Percentiles rank a stretch among this genome's conserved stretches.
phyloP scores from a whole-genome alignment of 495 filamentous ascomycete genomes.

The Neurospora tetraspora region DNA sequence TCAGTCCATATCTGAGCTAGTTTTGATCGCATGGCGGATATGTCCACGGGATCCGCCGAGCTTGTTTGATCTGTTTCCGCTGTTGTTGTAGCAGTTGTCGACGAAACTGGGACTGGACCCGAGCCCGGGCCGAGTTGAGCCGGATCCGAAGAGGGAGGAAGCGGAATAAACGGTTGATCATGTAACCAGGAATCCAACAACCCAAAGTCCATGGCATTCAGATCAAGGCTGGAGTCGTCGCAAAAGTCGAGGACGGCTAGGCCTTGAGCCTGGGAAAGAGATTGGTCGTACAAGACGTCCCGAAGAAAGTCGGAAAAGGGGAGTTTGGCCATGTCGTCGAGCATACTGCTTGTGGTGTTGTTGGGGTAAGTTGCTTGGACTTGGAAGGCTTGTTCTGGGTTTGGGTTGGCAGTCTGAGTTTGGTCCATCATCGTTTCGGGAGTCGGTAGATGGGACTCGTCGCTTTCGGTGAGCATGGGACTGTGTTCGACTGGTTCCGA shows the following conservation, averaged over 20 bases:
- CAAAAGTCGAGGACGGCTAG: constrained; percentile 36
- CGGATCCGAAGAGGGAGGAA: not conserved
- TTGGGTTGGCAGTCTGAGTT: not conserved
- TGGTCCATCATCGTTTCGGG: constrained; percentile 21
- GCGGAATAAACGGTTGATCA: not conserved
- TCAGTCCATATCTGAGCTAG: constrained; percentile 30
- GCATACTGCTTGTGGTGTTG: not conserved
- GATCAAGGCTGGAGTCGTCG: constrained; percentile 44
- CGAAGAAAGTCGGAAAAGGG: constrained; percentile 28
- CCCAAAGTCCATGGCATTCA: constrained; percentile 51
- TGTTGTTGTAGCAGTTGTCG: not conserved
- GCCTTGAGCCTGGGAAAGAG: constrained; percentile 24
- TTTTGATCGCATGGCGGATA: constrained; percentile 21
- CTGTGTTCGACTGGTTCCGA: not conserved
- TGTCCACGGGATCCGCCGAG: constrained; percentile 20
- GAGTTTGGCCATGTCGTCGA: constrained; percentile 12
- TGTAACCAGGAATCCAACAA: constrained; percentile 42
- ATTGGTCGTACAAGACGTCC: constrained; percentile 25
- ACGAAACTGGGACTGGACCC: not conserved
- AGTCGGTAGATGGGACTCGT: constrained; percentile 19
- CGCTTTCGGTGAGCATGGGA: constrained; percentile 9
- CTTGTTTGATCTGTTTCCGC: not conserved
- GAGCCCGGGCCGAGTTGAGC: not conserved
- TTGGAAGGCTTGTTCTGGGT: not conserved
- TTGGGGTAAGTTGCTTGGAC: constrained; percentile 6